Percentiles rank a stretch among this genome's conserved stretches.
Evolutionary conservation across 768 basidiomycete species (phyloP).

Genomic region (Kwoniella botswanensis): DNA sequence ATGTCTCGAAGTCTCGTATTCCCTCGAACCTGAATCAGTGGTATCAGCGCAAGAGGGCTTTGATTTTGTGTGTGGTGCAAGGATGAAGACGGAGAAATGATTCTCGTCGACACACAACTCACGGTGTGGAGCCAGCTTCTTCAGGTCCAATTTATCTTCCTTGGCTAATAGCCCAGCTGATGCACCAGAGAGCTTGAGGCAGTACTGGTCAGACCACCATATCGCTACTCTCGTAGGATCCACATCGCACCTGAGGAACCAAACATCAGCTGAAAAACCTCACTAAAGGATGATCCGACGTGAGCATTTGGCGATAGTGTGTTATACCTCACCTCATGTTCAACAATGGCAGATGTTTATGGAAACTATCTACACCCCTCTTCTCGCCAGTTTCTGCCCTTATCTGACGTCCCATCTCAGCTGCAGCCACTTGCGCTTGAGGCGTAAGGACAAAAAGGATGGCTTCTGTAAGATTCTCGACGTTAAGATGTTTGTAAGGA

Average conservation of each 20-base stretch:
- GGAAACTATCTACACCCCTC: slow-evolving; percentile 62
- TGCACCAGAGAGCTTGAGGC: slow-evolving; percentile 64
- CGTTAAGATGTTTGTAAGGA: slow-evolving; percentile 62
- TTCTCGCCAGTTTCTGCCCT: slow-evolving; percentile 57
- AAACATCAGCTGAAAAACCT: slow-evolving; percentile 6
- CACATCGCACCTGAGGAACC: slow-evolving; percentile 62
- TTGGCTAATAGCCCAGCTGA: slow-evolving; percentile 64
- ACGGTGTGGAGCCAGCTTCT: slow-evolving; percentile 63
- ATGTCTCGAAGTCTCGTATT: slow-evolving; percentile 60
- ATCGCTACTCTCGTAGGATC: slow-evolving; percentile 64
- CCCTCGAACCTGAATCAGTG: slow-evolving; percentile 60
- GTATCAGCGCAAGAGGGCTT: slow-evolving; percentile 60
- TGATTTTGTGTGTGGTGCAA: background rate
- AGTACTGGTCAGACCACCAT: slow-evolving; percentile 65
- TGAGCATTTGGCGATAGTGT: background rate
- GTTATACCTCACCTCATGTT: slow-evolving; percentile 63
- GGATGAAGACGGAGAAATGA: background rate
- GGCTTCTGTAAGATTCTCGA: slow-evolving; percentile 63
- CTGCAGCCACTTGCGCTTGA: slow-evolving; percentile 62
- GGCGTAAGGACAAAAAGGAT: slow-evolving; percentile 62
- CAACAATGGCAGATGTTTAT: slow-evolving; percentile 66
- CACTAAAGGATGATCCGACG: background rate
- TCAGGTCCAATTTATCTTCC: slow-evolving; percentile 60
- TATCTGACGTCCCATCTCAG: slow-evolving; percentile 63
- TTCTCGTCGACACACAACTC: slow-evolving; percentile 32